Evolutionary conservation across 2,329 filamentous ascomycete genomes (phyloP), one percentile per base, ranked within the genome.

Genomic region (Ceratocystiopsis sp.): DNA sequence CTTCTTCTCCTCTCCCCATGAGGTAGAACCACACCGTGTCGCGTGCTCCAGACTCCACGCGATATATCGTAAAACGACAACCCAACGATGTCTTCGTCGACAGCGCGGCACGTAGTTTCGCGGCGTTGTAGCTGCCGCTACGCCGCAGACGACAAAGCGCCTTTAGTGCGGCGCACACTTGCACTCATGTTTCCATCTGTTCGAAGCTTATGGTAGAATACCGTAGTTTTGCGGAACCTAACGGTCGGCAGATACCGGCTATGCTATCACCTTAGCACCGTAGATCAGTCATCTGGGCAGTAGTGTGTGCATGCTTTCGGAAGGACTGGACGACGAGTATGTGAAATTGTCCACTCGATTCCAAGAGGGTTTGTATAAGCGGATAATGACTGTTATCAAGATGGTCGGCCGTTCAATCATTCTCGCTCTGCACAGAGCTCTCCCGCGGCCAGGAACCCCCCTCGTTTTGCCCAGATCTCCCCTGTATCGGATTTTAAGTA

Each of bases 151-250:
- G 44, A 18, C 37, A 37, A 16, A 25, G 8, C 2, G n/a, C 17
- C 5, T 45, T 40, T 4, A 47, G 14, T 3, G 25, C 21, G 2
- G 7, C 19, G 16, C 45, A 47, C 2, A 47, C 35, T 5, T 25
- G 29, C 15, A 39, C 32, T 43, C 45, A 47, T 1, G 35, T 21
- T 4, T 6, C 33, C 21, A 21, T 21, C 21, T 21, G 5, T 42
- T 45, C 33, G 9, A 41, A 10, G 12, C 42, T 40, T 6, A 32
- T 42, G 14, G 45, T 47, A n/a, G 40, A n/a, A n/a, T 40, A 1
- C 21, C 45, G 29, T 47, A 42, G n/a, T n/a, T 18, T 47, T 42
- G 8, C 45, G 19, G 19, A 47, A 47, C 29, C 45, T 42, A 16
- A 47, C 38, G 0, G 45, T 45, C 11, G 37, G 40, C 1, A 42